Percentiles rank a stretch among this genome's conserved stretches.
Conservation (phyloP, 2,329 filamentous ascomycete species). For the Curvularia hawaiiensis region DNA sequence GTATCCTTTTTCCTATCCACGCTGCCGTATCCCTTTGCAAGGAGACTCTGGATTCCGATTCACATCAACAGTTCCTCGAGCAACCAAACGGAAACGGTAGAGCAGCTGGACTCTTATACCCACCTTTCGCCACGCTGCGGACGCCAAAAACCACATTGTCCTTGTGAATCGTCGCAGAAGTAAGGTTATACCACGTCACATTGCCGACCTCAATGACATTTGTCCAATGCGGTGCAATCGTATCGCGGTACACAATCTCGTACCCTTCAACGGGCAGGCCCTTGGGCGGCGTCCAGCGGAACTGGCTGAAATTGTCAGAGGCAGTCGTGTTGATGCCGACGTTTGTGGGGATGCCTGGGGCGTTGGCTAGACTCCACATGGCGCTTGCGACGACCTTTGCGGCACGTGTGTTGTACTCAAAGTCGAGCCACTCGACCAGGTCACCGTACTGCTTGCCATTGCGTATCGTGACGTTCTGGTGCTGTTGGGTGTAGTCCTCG, state of each 20-base stretch:
- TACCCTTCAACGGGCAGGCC: constrained; percentile 52
- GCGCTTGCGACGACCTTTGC: constrained; percentile 58
- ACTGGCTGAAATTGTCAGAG: constrained; percentile 54
- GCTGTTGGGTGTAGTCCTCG: constrained; percentile 61
- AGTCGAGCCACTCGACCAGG: constrained; percentile 59
- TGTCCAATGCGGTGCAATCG: constrained; percentile 56
- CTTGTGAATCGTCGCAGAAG: constrained; percentile 56
- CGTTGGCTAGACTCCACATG: constrained; percentile 58
- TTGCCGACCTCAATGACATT: constrained; percentile 54
- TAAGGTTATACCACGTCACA: constrained; percentile 44
- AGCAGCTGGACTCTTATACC: constrained; percentile 54
- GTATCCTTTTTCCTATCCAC: too few relatives aligned
- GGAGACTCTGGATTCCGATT: too few relatives aligned
- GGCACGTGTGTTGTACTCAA: constrained; percentile 58
- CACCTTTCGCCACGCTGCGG: constrained; percentile 53
- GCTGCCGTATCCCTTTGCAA: too few relatives aligned
- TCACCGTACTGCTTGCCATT: constrained; percentile 60
- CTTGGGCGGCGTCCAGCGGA: constrained; percentile 52
- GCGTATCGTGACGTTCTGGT: constrained; percentile 56
- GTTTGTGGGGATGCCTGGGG: constrained; percentile 54
- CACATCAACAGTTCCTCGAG: constrained; percentile 19
- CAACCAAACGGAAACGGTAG: constrained; percentile 45
- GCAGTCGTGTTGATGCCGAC: constrained; percentile 52
- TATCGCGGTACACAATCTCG: constrained; percentile 60
- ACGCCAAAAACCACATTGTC: constrained; percentile 62